phyloP scores from a whole-genome alignment of 192 early-diverging fungal genomes.

The Gamsiella multidivaricata region DNA sequence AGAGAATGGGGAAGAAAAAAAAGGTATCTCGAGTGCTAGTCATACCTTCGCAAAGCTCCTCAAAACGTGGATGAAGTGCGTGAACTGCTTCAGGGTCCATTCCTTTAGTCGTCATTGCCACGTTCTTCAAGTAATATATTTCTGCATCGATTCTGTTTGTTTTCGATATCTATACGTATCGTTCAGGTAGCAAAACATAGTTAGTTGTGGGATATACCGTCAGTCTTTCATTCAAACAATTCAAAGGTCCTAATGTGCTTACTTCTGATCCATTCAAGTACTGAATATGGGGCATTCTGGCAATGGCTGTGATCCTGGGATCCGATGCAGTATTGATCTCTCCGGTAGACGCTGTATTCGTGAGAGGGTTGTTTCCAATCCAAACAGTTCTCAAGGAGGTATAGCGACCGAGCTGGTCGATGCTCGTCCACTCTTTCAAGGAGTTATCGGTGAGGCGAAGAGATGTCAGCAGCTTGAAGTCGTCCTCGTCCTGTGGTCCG shows the following conservation, averaged over 20 bases:
- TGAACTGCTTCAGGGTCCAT: conserved; percentile 27
- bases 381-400: conserved; percentile 51
- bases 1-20: no score
- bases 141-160: conserved; percentile 59
- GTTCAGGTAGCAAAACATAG: no score
- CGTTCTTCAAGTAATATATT: conserved; percentile 63
- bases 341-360: neutral
- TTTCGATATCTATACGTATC: conserved; percentile 41
- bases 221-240: no score
- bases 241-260: no score
- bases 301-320: conserved; percentile 37
- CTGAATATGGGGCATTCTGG: conserved; percentile 53
- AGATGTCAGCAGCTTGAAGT: conserved; percentile 49
- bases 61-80: conserved; percentile 60
- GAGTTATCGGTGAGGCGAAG: conserved; percentile 60
- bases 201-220: no score
- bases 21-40: no score
- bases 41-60: conserved; percentile 61
- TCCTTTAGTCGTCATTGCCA: conserved; percentile 37
- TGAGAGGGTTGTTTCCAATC: conserved; percentile 48
- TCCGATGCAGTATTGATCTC: neutral
- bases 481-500: conserved; percentile 24
- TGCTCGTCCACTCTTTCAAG: conserved; percentile 52
- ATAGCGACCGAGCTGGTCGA: conserved; percentile 58
- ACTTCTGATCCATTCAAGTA: conserved; percentile 65